A percentile compares a stretch with the other conserved stretches of the same genome.
Conservation (phyloP, 257 asterid genomes). For the Hygrophila difformis region DNA sequence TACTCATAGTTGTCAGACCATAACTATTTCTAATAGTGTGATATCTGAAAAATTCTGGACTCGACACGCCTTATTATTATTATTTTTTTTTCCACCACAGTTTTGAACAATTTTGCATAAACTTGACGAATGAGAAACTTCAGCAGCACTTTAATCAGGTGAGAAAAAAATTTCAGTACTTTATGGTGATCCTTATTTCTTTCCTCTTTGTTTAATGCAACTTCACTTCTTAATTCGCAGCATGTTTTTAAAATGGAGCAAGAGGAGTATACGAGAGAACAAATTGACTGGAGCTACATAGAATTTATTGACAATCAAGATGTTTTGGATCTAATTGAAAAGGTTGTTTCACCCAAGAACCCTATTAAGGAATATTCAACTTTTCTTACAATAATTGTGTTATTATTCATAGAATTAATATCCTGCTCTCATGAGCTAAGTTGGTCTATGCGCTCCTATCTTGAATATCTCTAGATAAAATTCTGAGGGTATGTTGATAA, state of each 20-base stretch:
- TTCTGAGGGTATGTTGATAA: too few relatives aligned
- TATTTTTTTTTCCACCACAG: conserved; percentile 40
- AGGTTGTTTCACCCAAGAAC: conserved; percentile 41
- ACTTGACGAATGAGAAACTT: conserved; percentile 96
- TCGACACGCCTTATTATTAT: too few relatives aligned
- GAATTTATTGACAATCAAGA: conserved; percentile 98
- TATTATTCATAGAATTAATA: too few relatives aligned
- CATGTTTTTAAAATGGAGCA: conserved; percentile 99
- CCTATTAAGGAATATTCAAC: too few relatives aligned
- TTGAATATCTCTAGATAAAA: too few relatives aligned
- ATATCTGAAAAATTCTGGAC: too few relatives aligned
- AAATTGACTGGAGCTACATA: conserved; percentile 97
- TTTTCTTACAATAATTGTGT: too few relatives aligned
- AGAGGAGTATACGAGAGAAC: conserved; percentile 98
- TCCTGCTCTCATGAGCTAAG: too few relatives aligned
- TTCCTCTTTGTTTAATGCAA: background rate
- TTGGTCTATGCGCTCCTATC: too few relatives aligned
- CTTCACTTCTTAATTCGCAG: conserved; percentile 35
- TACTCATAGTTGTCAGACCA: too few relatives aligned
- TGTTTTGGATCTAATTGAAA: conserved; percentile 86
- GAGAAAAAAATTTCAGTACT: background rate
- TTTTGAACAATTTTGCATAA: conserved; percentile 95
- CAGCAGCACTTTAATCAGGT: conserved; percentile 99
- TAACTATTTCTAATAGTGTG: too few relatives aligned
- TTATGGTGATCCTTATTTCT: background rate